phyloP scores from a whole-genome alignment of 257 asterid genomes.

The Misopates orontium region DNA sequence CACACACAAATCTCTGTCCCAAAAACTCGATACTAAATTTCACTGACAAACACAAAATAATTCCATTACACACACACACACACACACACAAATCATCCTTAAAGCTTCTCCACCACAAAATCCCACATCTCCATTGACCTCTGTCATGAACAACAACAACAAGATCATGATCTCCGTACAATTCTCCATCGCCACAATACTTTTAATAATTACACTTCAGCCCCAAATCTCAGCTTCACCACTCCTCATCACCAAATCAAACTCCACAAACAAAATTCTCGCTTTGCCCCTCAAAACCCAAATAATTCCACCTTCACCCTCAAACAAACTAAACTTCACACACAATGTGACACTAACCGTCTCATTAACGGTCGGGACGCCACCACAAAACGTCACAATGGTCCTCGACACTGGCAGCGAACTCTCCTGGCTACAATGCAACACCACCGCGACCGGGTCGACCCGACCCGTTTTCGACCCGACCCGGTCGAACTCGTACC shows the following conservation, averaged over 20 bases:
- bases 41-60: slow-evolving; percentile 18
- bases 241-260: slow-evolving; percentile 17
- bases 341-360: slow-evolving; percentile 92
- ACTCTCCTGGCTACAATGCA: slow-evolving; percentile 91
- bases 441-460: slow-evolving; percentile 35
- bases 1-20: slow-evolving; percentile 20
- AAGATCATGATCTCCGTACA: slow-evolving; percentile 27
- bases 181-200: background rate
- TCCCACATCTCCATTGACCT: background rate
- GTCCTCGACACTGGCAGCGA: slow-evolving; percentile 96
- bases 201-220: background rate
- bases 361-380: slow-evolving; percentile 74
- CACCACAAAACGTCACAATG: slow-evolving; percentile 90
- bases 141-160: background rate
- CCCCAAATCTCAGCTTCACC: background rate
- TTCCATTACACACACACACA: slow-evolving; percentile 3
- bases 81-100: slow-evolving; percentile 8
- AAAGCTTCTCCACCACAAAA: slow-evolving; percentile 2
- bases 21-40: slow-evolving; percentile 1
- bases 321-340: slow-evolving; percentile 69
- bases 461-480: slow-evolving; percentile 58
- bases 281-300: slow-evolving; percentile 65
- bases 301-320: slow-evolving; percentile 39
- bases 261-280: slow-evolving; percentile 25
- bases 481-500: slow-evolving; percentile 49